phyloP scores from a whole-genome alignment of 2,329 filamentous ascomycete genomes.

The Diaporthe sp. region DNA sequence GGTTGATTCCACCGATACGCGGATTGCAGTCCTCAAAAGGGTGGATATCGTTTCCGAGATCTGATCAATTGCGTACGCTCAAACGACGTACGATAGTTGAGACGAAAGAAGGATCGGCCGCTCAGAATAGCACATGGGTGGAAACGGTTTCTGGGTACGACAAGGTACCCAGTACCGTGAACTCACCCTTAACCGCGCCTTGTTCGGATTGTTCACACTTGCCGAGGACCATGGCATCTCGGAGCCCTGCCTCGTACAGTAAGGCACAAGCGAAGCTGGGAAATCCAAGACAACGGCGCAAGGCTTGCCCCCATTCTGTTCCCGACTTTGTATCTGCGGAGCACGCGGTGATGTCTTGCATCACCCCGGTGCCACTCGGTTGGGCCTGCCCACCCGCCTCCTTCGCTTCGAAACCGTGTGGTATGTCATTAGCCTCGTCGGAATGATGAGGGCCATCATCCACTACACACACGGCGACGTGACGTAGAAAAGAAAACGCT shows the following conservation, averaged over 20 bases:
- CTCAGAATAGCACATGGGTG: conserved; percentile 28
- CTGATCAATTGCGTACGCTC: conserved; percentile 19
- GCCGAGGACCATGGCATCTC: conserved; percentile 21
- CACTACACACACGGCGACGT: conserved; percentile 1
- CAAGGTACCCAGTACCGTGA: background rate
- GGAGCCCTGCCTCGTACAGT: conserved; percentile 20
- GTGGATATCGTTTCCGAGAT: conserved; percentile 26
- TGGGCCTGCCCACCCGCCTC: conserved; percentile 31
- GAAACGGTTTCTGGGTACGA: conserved; percentile 6
- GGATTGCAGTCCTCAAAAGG: conserved; percentile 6
- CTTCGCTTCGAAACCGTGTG: conserved; percentile 10
- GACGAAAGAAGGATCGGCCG: conserved; percentile 25
- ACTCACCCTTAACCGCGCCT: conserved; percentile 23
- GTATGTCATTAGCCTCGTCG: conserved; percentile 20
- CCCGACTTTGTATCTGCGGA: conserved; percentile 19
- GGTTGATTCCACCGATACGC: background rate
- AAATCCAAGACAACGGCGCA: conserved; percentile 21
- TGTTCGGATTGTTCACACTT: conserved; percentile 19
- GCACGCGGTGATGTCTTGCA: conserved; percentile 28
- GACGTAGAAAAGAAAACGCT: conserved; percentile 14
- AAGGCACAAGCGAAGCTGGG: conserved; percentile 16
- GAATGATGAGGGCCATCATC: background rate
- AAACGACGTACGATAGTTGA: conserved; percentile 29
- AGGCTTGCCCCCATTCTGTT: conserved; percentile 17
- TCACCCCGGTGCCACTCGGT: conserved; percentile 25